Conservation (phyloP, 805 yeast species). For the Saccharomyces mikatae region DNA sequence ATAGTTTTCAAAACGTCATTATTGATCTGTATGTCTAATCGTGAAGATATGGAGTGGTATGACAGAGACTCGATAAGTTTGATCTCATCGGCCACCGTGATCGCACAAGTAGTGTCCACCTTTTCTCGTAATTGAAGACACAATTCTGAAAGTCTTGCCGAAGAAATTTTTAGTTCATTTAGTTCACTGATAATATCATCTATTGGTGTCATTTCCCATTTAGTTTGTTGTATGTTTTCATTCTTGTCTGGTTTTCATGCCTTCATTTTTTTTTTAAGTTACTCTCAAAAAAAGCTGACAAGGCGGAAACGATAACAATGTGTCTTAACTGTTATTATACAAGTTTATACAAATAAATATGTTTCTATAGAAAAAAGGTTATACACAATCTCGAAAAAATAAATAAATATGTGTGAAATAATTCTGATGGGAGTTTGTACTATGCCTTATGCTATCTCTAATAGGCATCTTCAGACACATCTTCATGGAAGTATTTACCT, state of each 20-base stretch:
- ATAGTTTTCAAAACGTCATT: neutral
- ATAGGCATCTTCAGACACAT: constrained; percentile 68
- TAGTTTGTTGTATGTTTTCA: neutral
- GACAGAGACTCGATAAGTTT: neutral
- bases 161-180: neutral
- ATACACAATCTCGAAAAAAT: neutral
- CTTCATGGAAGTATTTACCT: constrained; percentile 93
- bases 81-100: neutral
- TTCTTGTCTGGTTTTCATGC: neutral
- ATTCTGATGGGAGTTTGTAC: neutral
- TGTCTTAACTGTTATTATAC: neutral
- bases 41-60: neutral
- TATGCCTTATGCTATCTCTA: constrained; percentile 7
- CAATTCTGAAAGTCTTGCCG: neutral
- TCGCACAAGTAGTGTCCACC: neutral
- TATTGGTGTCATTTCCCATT: neutral
- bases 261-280: neutral
- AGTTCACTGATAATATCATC: neutral
- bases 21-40: neutral
- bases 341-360: constrained; percentile 3
- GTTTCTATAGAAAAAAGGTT: neutral
- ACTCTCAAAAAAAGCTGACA: neutral
- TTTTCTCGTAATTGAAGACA: neutral
- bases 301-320: neutral
- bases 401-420: neutral